Conservation (phyloP, 805 yeast genomes). For the Metschnikowia rubicola region DNA sequence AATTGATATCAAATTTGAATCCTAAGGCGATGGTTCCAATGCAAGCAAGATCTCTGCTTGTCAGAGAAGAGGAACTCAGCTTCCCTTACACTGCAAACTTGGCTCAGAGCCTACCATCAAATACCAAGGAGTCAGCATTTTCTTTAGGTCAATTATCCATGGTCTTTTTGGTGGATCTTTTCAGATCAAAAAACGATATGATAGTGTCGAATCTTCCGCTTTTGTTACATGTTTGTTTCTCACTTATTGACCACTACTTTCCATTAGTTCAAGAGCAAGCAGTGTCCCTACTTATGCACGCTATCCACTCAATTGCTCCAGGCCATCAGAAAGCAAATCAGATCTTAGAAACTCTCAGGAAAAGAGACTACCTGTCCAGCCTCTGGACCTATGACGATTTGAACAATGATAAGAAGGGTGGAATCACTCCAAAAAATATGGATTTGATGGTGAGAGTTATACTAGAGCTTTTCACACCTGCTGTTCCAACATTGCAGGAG, state of each 20-base stretch:
- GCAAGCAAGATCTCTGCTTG: slow-evolving; percentile 26
- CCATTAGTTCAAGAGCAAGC: slow-evolving; percentile 84
- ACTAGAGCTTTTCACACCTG: slow-evolving; percentile 50
- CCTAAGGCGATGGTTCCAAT: slow-evolving; percentile 91
- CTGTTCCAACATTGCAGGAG: slow-evolving; percentile 54
- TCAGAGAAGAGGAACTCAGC: slow-evolving; percentile 21
- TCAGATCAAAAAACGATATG: slow-evolving; percentile 63
- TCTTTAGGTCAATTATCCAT: slow-evolving; percentile 85
- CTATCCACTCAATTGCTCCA: slow-evolving; percentile 61
- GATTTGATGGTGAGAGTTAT: slow-evolving; percentile 65
- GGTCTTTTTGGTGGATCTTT: slow-evolving; percentile 78
- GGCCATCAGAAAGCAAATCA: slow-evolving; percentile 52
- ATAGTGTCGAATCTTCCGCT: slow-evolving; percentile 62
- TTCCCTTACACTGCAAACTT: slow-evolving; percentile 78
- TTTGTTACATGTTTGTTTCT: slow-evolving; percentile 73
- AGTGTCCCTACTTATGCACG: slow-evolving; percentile 64
- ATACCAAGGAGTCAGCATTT: slow-evolving; percentile 68
- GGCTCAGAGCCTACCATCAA: slow-evolving; percentile 49
- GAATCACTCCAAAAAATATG: slow-evolving; percentile 87
- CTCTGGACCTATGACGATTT: slow-evolving; percentile 89
- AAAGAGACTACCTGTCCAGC: slow-evolving; percentile 40
- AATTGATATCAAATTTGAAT: slow-evolving; percentile 64
- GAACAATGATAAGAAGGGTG: slow-evolving; percentile 61
- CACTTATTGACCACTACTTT: slow-evolving; percentile 83
- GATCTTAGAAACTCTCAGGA: slow-evolving; percentile 55